These are phyloP conservation scores for Penicillium bovifimosum DNA, from an alignment of 495 filamentous ascomycete species.

Conservation along the genomic window DNA sequence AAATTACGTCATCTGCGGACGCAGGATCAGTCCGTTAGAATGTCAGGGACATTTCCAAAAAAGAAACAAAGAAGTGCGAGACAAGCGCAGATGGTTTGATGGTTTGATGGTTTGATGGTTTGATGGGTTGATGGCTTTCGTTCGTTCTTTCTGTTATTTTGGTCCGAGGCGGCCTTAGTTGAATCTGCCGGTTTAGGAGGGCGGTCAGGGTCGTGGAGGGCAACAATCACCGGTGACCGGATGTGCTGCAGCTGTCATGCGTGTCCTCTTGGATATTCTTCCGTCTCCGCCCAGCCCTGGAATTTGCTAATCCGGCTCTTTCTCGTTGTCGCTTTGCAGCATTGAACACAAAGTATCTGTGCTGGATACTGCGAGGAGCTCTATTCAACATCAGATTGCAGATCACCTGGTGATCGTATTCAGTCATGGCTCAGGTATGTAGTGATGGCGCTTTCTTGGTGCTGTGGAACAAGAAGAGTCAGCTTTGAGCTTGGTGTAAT, in stretches of 20 bases:
- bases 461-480: background rate
- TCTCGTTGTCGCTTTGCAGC: background rate
- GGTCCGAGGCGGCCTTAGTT: conserved; percentile 5
- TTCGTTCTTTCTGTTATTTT: conserved; percentile 25
- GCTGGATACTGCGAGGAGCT: background rate
- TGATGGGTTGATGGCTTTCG: no score
- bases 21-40: conserved; percentile 7
- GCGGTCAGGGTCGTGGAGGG: conserved; percentile 26
- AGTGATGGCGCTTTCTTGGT: background rate
- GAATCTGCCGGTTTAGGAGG: conserved; percentile 18
- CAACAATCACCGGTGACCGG: conserved; percentile 21
- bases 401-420: background rate
- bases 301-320: background rate
- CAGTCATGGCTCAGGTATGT: conserved; percentile 35
- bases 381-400: background rate
- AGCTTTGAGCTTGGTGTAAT: no score
- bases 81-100: background rate
- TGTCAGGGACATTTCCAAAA: conserved; percentile 8
- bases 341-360: background rate
- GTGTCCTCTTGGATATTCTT: background rate
- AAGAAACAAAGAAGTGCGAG: conserved; percentile 1
- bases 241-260: conserved; percentile 7
- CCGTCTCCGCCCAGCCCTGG: background rate
- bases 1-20: conserved; percentile 10
- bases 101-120: background rate